Evolutionary conservation across 202 grass and related monocot species (phyloP).

Genomic region (Schoenoplectus tabernaemontani): DNA sequence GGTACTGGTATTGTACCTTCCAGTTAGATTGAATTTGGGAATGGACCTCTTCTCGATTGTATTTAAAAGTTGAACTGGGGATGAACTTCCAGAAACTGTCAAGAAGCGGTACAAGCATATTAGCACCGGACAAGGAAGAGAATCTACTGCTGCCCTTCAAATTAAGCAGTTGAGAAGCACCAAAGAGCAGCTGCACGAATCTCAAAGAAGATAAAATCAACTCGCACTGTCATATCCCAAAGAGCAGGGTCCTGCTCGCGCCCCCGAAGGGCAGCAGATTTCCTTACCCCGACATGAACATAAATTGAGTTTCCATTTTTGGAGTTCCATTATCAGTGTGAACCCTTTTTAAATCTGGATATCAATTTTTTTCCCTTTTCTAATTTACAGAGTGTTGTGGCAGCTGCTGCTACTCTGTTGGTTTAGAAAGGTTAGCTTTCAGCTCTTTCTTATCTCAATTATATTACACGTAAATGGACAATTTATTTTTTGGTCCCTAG

Average conservation of each 20-base stretch:
- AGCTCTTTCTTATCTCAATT: not conserved
- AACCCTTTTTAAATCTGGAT: not conserved
- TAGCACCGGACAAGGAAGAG: not conserved
- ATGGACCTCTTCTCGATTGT: not conserved
- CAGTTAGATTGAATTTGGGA: not conserved
- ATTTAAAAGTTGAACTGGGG: not conserved
- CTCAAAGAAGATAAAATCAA: too few species aligned
- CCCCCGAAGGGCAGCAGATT: too few species aligned
- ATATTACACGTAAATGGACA: not conserved
- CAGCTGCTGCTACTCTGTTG: slow-evolving; percentile 57
- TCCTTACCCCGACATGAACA: not conserved
- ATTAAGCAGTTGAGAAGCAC: too few species aligned
- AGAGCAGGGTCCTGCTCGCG: too few species aligned
- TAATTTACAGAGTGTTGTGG: slow-evolving; percentile 49
- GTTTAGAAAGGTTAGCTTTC: slow-evolving; percentile 71
- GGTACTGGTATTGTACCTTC: slow-evolving; percentile 12
- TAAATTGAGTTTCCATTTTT: not conserved
- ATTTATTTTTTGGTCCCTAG: not conserved
- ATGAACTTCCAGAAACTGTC: not conserved
- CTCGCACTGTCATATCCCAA: too few species aligned
- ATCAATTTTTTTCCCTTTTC: not conserved
- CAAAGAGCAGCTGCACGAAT: too few species aligned
- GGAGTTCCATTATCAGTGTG: not conserved
- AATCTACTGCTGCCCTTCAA: too few species aligned
- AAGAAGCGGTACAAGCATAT: not conserved